Percentiles rank a stretch among this genome's conserved stretches.
Evolutionary conservation across 768 basidiomycete species (phyloP).

Genomic region (Mrakia hoshinonis): DNA sequence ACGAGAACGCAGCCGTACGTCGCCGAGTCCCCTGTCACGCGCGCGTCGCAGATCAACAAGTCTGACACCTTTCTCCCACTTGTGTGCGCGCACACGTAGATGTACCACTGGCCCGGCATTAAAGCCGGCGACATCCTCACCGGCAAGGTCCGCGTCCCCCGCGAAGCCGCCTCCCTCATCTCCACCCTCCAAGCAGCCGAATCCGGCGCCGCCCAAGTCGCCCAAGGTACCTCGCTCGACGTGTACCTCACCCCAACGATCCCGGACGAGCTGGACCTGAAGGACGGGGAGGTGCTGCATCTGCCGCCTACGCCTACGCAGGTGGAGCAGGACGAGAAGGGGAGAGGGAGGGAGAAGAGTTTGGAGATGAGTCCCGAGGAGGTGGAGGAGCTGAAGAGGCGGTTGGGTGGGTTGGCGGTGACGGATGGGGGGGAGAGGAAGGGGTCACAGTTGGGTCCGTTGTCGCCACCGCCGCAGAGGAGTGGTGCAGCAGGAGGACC

Average conservation of each 20-base stretch:
- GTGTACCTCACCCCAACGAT: slow-evolving; percentile 14
- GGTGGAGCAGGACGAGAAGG: neutral
- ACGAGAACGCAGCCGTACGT: slow-evolving; percentile 30
- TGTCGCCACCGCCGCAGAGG: neutral
- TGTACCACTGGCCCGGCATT: slow-evolving; percentile 28
- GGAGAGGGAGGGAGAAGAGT: neutral
- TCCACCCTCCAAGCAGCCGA: slow-evolving; percentile 32
- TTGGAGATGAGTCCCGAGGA: neutral
- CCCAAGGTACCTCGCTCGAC: slow-evolving; percentile 28
- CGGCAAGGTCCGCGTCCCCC: slow-evolving; percentile 32
- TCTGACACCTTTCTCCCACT: neutral
- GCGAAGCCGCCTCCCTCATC: slow-evolving; percentile 25
- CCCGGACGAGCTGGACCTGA: slow-evolving; percentile 26
- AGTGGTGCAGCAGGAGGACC: neutral
- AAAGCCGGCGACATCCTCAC: slow-evolving; percentile 29
- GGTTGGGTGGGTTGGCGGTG: neutral
- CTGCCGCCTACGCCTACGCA: slow-evolving; percentile 37
- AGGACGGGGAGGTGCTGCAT: slow-evolving; percentile 34
- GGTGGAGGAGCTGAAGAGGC: neutral
- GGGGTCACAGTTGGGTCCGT: neutral
- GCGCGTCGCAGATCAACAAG: neutral
- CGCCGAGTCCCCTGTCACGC: neutral
- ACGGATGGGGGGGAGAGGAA: neutral
- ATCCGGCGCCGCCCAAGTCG: slow-evolving; percentile 32
- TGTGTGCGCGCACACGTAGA: neutral